Evolutionary conservation across 2,329 filamentous ascomycete species (phyloP).

Genomic region (Penicillium sp.): DNA sequence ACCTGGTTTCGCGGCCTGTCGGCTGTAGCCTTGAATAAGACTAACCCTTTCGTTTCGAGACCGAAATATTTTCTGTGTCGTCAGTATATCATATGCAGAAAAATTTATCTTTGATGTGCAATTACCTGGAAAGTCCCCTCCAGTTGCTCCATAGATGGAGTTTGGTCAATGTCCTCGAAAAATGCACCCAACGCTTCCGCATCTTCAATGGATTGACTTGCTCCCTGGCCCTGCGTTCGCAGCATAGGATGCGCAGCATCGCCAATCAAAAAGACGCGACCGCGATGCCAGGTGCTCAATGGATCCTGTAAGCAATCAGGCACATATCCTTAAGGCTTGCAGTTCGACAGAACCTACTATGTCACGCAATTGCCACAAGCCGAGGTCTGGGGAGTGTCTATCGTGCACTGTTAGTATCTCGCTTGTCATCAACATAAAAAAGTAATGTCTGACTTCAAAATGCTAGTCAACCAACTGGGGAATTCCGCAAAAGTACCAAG

Average conservation of each 20-base stretch:
- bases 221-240: slow-evolving; percentile 26
- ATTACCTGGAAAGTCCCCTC: slow-evolving; percentile 3
- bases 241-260: slow-evolving; percentile 20
- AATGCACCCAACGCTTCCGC: slow-evolving; percentile 39
- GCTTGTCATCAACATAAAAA: neutral
- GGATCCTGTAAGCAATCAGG: slow-evolving; percentile 25
- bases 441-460: slow-evolving; percentile 19
- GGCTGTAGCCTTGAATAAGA: slow-evolving; percentile 15
- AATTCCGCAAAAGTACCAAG: slow-evolving; percentile 45
- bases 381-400: slow-evolving; percentile 26
- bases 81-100: neutral
- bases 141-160: slow-evolving; percentile 1
- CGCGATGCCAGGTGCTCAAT: slow-evolving; percentile 33
- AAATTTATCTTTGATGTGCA: no score
- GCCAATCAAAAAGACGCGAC: slow-evolving; percentile 16
- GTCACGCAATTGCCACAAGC: slow-evolving; percentile 49
- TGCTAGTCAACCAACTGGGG: slow-evolving; percentile 37
- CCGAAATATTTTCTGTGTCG: slow-evolving; percentile 8
- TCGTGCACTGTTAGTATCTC: neutral
- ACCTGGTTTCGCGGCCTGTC: slow-evolving; percentile 14
- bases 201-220: slow-evolving; percentile 47
- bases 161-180: slow-evolving; percentile 4
- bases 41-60: slow-evolving; percentile 10
- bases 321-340: no score
- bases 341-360: slow-evolving; percentile 28